Percentiles rank a stretch among this genome's conserved stretches.
These are phyloP conservation scores for Zarea fungicola DNA, from an alignment of 2,329 filamentous ascomycete species.

Conservation along the genomic window DNA sequence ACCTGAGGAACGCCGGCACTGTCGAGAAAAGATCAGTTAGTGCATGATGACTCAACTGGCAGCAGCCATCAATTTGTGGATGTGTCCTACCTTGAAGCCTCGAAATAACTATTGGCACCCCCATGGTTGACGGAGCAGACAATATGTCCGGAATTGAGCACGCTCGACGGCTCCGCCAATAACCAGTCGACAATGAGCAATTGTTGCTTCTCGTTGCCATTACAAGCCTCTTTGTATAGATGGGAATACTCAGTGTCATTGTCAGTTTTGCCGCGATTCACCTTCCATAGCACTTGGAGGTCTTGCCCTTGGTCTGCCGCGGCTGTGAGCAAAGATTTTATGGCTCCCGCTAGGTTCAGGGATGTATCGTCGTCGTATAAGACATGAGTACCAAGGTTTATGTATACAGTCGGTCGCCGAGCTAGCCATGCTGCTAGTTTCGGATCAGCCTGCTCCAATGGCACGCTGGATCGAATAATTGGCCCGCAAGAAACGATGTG, in stretches of 20 bases:
- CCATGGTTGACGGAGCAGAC: slow-evolving; percentile 34
- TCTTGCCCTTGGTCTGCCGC: background rate
- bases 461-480: slow-evolving; percentile 34
- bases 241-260: slow-evolving; percentile 15
- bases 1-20: slow-evolving; percentile 40
- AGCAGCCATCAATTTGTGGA: background rate
- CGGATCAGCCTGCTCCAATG: slow-evolving; percentile 35
- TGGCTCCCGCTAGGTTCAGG: slow-evolving; percentile 21
- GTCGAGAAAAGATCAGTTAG: background rate
- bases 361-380: slow-evolving; percentile 20
- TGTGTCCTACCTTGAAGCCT: slow-evolving; percentile 35
- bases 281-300: slow-evolving; percentile 27
- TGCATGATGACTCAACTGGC: background rate
- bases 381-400: slow-evolving; percentile 42
- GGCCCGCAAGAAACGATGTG: slow-evolving; percentile 34
- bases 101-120: slow-evolving; percentile 37
- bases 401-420: slow-evolving; percentile 36
- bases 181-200: slow-evolving; percentile 25
- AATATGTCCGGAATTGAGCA: slow-evolving; percentile 31
- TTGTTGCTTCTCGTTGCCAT: slow-evolving; percentile 12
- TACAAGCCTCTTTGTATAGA: slow-evolving; percentile 15
- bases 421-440: slow-evolving; percentile 39
- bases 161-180: slow-evolving; percentile 24
- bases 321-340: slow-evolving; percentile 12
- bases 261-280: slow-evolving; percentile 8